Base-by-base conservation (phyloP, 805 yeast species). In the Yarrowia osloensis region DNA sequence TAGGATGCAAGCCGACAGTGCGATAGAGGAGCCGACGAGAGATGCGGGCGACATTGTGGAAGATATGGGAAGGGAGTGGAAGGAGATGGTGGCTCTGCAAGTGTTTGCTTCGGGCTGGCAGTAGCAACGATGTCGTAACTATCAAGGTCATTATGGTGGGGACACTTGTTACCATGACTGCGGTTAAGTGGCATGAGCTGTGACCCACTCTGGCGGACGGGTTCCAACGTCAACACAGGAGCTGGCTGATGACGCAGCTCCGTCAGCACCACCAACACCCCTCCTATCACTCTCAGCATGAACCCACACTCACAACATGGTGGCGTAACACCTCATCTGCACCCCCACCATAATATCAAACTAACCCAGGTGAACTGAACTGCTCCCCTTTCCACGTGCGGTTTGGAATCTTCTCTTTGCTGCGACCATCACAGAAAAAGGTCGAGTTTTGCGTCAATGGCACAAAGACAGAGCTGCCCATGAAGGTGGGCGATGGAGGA, bases 371-470 rank as follows among this genome's bases (percentile, higher is more conserved):
- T 1, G 84, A 88, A 29, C 78, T 89, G 40, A 88, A 90, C 65
- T 93, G 98, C 73, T 91, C 97, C 8, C 99, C 99, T 4, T 95
- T 96, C 82, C 99, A 95, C 77, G 91, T 95, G 40, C 81, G 99
- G 67, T 95, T 95, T 78, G 99, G 99, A 26, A 93, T 91, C 79
- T 90, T 95, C 77, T 96, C 93, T 72, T 82, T 95, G 70, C 81
- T 95, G 68, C 86, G 96, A 74, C 99, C 99, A 15, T 90, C 96
- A 21, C 97, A 95, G 77, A 95, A 94, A 12, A 39, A 73, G 69
- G 96, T 94, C 66, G 96, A 89, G 67, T 88, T 95, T 70, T 84
- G 86, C 47, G 96, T 95, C 44, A 95, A 95, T 77, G 98, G 89
- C 40, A 83, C 83, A 68, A 82, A 86, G 54, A 89, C 96, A 0